Conservation (phyloP, 306 rosid genomes). For the Vigna unguiculata region DNA sequence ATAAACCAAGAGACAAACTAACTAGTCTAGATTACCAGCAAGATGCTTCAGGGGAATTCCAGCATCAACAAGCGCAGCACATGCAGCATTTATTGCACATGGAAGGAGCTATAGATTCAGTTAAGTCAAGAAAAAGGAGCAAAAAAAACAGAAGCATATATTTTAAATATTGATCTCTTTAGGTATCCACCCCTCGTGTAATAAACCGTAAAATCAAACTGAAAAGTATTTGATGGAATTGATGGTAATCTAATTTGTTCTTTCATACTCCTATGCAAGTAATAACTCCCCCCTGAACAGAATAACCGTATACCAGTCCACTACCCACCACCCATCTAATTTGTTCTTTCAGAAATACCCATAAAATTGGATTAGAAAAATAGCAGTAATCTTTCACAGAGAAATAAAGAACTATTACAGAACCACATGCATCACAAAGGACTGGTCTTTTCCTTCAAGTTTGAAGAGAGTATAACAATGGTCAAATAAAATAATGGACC, state of each 20-base stretch:
- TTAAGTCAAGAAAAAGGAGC: conserved; percentile 59
- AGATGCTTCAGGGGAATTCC: conserved; percentile 94
- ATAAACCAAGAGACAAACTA: conserved; percentile 33
- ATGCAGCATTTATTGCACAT: conserved; percentile 92
- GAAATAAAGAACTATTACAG: background rate
- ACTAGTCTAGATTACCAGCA: conserved; percentile 69
- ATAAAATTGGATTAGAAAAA: background rate
- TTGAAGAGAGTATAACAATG: background rate
- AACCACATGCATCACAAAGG: background rate
- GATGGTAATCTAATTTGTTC: conserved; percentile 29
- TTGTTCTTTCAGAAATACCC: background rate
- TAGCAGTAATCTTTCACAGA: background rate
- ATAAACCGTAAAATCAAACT: conserved; percentile 26
- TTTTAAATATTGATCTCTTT: conserved; percentile 18
- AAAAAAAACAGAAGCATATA: conserved; percentile 38
- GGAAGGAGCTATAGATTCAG: conserved; percentile 78
- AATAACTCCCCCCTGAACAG: background rate
- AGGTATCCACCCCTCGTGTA: background rate
- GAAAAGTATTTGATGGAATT: conserved; percentile 6
- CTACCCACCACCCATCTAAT: background rate
- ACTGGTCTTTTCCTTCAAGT: background rate
- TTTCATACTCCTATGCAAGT: conserved; percentile 5
- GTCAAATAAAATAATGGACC: background rate
- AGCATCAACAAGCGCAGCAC: conserved; percentile 93
- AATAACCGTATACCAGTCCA: conserved; percentile 25